These are phyloP conservation scores for Talinum fruticosum DNA, from an alignment of 148 eudicot genomes.

Conservation along the genomic window DNA sequence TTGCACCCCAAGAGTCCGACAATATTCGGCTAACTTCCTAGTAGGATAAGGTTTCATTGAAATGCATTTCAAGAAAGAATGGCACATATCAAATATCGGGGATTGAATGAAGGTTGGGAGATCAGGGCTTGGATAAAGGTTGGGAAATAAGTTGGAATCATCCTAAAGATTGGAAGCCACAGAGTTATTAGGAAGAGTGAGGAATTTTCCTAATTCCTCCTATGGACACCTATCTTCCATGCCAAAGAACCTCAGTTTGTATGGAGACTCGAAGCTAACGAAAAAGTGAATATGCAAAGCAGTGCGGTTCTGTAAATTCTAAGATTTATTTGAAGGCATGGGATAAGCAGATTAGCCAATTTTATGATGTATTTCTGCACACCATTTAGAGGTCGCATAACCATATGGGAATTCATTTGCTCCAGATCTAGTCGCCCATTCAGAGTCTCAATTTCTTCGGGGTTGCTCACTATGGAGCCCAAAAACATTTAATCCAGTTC, in stretches of 20 bases:
- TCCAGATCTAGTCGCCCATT: not conserved
- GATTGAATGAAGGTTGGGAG: not conserved
- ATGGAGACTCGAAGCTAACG: no score
- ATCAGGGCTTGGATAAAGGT: not conserved
- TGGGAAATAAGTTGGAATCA: not conserved
- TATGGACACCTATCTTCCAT: no score
- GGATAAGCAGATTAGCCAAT: not conserved
- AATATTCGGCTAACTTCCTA: not conserved
- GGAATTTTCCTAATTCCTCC: no score
- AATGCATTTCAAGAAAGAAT: not conserved
- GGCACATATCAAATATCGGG: no score
- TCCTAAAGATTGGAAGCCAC: no score
- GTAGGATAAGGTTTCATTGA: not conserved
- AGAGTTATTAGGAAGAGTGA: no score
- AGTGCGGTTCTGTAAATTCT: no score
- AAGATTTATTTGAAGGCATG: no score
- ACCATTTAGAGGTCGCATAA: not conserved
- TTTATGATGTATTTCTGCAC: not conserved
- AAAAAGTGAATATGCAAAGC: no score
- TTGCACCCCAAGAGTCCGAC: not conserved
- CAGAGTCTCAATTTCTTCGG: not conserved
- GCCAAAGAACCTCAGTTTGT: no score
- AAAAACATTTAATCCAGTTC: not conserved
- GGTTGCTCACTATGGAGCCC: no score
- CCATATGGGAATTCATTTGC: not conserved